Percentiles rank a stretch among this genome's conserved stretches.
Evolutionary conservation across 148 eudicot species (phyloP).

Genomic region (Vaccinium vitisidaea): DNA sequence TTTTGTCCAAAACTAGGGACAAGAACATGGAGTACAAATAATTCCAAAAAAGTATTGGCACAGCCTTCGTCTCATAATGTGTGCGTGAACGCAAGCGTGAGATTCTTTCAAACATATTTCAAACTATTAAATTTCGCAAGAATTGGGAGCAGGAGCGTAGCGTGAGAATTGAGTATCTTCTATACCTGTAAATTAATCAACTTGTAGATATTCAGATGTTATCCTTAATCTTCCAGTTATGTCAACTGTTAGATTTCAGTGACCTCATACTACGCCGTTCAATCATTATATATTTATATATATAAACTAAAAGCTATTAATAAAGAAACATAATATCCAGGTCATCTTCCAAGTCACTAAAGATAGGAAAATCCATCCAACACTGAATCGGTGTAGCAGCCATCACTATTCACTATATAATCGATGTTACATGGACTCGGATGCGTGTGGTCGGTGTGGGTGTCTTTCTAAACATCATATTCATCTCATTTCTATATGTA

Average conservation of each 20-base stretch:
- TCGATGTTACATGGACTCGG: background rate
- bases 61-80: background rate
- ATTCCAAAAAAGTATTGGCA: background rate
- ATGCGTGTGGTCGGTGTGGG: background rate
- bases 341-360: background rate
- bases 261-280: background rate
- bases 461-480: too few relatives aligned
- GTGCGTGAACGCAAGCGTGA: background rate
- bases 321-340: background rate
- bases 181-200: background rate
- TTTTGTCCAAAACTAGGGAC: background rate
- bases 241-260: constrained; percentile 3
- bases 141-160: background rate
- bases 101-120: background rate
- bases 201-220: background rate
- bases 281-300: background rate
- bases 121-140: background rate
- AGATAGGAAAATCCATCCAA: background rate
- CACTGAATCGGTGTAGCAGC: too few relatives aligned
- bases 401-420: too few relatives aligned
- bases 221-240: background rate
- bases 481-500: too few relatives aligned
- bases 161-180: background rate
- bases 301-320: background rate
- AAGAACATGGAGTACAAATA: background rate